A percentile compares a stretch with the other conserved stretches of the same genome.
Evolutionary conservation across 768 basidiomycete genomes (phyloP).

Genomic region (Amanita fuliginea): DNA sequence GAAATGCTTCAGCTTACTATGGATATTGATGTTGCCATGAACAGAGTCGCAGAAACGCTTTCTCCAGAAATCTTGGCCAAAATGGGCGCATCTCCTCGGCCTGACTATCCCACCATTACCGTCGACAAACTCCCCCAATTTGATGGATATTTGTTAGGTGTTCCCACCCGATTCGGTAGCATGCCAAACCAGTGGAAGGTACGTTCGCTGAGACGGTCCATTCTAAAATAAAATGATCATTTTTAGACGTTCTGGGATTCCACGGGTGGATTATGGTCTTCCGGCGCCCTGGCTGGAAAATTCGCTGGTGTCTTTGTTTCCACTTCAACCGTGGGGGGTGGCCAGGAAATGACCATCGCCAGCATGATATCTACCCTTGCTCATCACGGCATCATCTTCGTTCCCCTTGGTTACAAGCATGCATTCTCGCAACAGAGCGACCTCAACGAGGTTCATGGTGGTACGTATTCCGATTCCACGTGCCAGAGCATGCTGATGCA

Average conservation of each 20-base stretch:
- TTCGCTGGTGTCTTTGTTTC: conserved; percentile 67
- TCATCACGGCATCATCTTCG: conserved; percentile 66
- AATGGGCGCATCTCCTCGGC: conserved; percentile 66
- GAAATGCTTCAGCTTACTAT: background rate
- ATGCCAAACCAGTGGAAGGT: conserved; percentile 78
- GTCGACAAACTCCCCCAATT: conserved; percentile 40
- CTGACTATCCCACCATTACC: conserved; percentile 56
- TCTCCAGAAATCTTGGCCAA: conserved; percentile 49
- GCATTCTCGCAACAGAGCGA: conserved; percentile 30
- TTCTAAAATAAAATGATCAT: conserved; percentile 11
- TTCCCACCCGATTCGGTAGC: conserved; percentile 74
- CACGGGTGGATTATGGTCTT: conserved; percentile 56
- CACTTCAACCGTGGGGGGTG: conserved; percentile 64
- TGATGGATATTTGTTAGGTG: conserved; percentile 69
- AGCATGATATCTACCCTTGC: conserved; percentile 43
- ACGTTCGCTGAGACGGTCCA: background rate
- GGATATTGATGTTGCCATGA: background rate
- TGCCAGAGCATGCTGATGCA: conserved; percentile 5
- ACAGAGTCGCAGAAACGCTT: conserved; percentile 73
- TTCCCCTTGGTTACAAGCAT: conserved; percentile 61
- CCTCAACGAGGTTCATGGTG: conserved; percentile 42
- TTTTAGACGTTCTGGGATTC: conserved; percentile 60
- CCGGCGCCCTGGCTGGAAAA: conserved; percentile 59
- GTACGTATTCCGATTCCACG: conserved; percentile 21
- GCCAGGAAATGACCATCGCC: conserved; percentile 58